phyloP scores from a whole-genome alignment of 2,329 filamentous ascomycete genomes.

The Microsporum canis region DNA sequence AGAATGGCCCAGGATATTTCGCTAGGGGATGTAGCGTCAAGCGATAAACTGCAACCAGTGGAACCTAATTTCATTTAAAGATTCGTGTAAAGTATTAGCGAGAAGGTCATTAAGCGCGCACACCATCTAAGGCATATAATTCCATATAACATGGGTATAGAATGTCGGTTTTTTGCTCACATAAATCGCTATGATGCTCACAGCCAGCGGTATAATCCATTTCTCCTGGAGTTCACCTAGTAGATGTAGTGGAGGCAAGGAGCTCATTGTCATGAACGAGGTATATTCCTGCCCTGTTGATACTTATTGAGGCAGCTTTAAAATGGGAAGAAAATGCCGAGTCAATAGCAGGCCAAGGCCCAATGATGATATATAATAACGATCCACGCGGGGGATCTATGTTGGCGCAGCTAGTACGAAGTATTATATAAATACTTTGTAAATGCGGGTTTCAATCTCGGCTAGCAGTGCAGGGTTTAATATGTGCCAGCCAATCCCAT shows the following conservation, averaged over 20 bases:
- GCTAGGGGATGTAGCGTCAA: conserved; percentile 13
- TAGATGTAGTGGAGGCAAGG: neutral
- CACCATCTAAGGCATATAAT: neutral
- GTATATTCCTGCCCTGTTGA: neutral
- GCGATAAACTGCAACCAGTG: conserved; percentile 8
- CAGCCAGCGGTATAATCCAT: neutral
- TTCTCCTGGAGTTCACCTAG: neutral
- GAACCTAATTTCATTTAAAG: neutral
- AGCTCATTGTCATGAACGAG: neutral
- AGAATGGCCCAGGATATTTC: conserved; percentile 15
- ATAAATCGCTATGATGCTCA: neutral
- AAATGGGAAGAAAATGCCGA: neutral
- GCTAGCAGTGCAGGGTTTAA: neutral
- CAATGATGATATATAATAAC: neutral
- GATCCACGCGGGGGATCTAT: neutral
- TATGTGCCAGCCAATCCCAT: neutral
- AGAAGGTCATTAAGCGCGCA: neutral
- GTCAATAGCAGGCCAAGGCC: neutral
- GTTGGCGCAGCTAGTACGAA: too few relatives aligned
- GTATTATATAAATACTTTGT: too few relatives aligned
- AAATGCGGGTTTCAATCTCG: neutral
- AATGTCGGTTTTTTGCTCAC: neutral
- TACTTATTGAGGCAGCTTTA: neutral
- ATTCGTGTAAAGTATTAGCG: neutral
- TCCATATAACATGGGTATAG: neutral